Percentiles rank a stretch among this genome's conserved stretches.
Conservation (phyloP, 2,329 filamentous ascomycete species). For the Ceratocystis harringtonii region DNA sequence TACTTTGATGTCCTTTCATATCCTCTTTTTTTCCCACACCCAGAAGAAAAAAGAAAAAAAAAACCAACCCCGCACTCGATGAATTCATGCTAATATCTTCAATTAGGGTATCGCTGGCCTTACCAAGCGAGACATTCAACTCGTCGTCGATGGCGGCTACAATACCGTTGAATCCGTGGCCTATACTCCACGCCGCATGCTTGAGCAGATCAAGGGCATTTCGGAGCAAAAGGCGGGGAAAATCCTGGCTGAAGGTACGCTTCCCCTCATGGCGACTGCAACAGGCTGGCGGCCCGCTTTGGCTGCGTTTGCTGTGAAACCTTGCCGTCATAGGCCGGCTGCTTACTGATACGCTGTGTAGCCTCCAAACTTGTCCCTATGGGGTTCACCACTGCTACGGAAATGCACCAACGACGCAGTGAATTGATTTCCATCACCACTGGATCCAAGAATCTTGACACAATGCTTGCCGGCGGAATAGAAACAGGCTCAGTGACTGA, state of each 20-base stretch:
- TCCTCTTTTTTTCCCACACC: neutral
- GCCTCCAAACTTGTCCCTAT: constrained; percentile 94
- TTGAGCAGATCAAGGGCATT: constrained; percentile 96
- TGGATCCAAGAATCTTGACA: constrained; percentile 93
- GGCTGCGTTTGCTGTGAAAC: neutral
- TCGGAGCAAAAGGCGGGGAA: constrained; percentile 94
- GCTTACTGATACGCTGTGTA: constrained; percentile 25
- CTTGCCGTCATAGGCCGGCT: neutral
- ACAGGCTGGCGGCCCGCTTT: neutral
- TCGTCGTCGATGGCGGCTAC: constrained; percentile 80
- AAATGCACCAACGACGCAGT: constrained; percentile 94
- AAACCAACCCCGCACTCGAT: neutral
- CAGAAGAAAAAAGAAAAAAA: neutral
- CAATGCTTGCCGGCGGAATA: constrained; percentile 79
- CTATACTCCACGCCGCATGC: constrained; percentile 66
- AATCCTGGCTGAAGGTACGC: constrained; percentile 68
- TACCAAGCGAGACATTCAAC: constrained; percentile 89
- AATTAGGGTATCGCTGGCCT: constrained; percentile 67
- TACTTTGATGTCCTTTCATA: constrained; percentile 28
- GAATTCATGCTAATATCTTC: constrained; percentile 1
- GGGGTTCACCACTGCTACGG: constrained; percentile 96
- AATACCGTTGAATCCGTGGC: constrained; percentile 93
- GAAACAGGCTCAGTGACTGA: constrained; percentile 98
- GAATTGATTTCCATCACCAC: constrained; percentile 97
- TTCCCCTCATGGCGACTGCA: constrained; percentile 17